These are phyloP conservation scores for Hypoxylon sp. DNA, from an alignment of 2,329 filamentous ascomycete species.

Conservation along the genomic window DNA sequence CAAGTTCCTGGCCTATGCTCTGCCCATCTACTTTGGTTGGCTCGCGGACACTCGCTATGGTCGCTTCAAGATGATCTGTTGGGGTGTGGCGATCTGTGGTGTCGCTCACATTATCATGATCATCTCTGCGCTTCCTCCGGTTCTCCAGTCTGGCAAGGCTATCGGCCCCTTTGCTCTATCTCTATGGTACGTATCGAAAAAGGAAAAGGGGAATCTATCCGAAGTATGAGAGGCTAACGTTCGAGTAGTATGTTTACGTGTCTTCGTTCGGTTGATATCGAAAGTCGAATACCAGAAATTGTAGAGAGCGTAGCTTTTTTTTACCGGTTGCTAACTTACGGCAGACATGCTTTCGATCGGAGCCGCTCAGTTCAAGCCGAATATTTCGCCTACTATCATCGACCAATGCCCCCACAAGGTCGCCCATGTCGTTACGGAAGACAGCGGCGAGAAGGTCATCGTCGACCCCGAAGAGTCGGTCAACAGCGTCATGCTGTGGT, in stretches of 20 bases:
- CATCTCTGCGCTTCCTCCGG: conserved; percentile 45
- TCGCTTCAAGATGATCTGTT: conserved; percentile 47
- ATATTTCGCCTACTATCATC: conserved; percentile 73
- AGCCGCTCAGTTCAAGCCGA: conserved; percentile 74
- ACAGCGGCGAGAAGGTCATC: conserved; percentile 69
- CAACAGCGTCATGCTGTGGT: conserved; percentile 71
- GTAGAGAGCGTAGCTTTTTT: too few species aligned
- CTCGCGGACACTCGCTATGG: conserved; percentile 53
- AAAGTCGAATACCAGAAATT: not conserved
- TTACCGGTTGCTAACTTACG: conserved; percentile 19
- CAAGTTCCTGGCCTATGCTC: conserved; percentile 56
- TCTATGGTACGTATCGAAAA: conserved; percentile 49
- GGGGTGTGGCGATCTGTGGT: conserved; percentile 45
- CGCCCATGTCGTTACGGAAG: conserved; percentile 58
- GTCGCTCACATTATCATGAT: conserved; percentile 49
- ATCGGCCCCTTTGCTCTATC: conserved; percentile 69
- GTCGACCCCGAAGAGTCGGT: conserved; percentile 70
- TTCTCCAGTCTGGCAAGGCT: conserved; percentile 56
- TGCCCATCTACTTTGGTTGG: conserved; percentile 54
- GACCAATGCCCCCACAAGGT: conserved; percentile 69
- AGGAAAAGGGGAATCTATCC: too few species aligned
- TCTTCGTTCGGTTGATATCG: not conserved
- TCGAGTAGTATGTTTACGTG: conserved; percentile 19
- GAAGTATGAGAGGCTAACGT: conserved; percentile 12
- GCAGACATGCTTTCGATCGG: conserved; percentile 60